Evolutionary conservation across 73 alveolate species (phyloP).

Genomic region (Effrenium voratum): DNA sequence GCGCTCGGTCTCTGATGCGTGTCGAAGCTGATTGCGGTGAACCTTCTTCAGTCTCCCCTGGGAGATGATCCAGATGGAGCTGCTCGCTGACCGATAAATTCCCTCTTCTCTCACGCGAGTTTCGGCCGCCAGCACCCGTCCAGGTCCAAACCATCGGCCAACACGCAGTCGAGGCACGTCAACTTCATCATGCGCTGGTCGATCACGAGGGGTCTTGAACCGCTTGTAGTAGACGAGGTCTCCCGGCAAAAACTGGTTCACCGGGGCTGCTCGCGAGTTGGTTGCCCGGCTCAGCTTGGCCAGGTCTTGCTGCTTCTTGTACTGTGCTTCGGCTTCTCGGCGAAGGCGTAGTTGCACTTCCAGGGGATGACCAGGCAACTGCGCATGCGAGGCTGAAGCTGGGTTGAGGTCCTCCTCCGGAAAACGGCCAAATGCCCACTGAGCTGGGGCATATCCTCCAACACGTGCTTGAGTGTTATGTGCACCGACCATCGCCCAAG

Average conservation of each 20-base stretch:
- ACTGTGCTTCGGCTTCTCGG: not conserved
- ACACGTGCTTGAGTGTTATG: not conserved
- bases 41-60: not conserved
- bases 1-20: too few relatives aligned
- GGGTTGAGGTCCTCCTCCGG: not conserved
- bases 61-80: not conserved
- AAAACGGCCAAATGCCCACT: not conserved
- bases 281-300: not conserved
- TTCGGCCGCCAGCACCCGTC: not conserved
- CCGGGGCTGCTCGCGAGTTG: not conserved
- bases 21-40: not conserved
- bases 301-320: not conserved
- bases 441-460: not conserved
- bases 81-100: not conserved
- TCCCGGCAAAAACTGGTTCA: not conserved
- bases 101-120: not conserved
- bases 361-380: not conserved
- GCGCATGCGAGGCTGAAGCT: not conserved
- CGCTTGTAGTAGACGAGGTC: conserved; percentile 1
- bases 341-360: not conserved
- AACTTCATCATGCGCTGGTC: not conserved
- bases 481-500: not conserved
- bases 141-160: not conserved
- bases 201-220: not conserved
- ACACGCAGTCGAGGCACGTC: not conserved